Percentiles rank a stretch among this genome's conserved stretches.
Conservation (phyloP, 176 grass and related monocot species). For the Tillandsia fasciculata region DNA sequence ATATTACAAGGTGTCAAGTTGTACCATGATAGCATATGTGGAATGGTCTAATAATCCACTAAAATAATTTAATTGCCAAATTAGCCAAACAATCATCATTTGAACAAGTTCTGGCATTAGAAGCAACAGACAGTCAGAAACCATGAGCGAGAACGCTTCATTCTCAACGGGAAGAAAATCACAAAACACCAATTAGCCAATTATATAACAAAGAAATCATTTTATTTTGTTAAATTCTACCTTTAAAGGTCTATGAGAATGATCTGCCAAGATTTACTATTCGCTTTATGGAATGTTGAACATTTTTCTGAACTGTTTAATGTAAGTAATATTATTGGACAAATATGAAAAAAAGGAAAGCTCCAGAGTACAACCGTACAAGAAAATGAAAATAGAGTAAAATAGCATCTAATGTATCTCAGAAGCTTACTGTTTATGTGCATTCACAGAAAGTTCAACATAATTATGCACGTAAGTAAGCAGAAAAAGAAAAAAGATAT, state of each 20-base stretch:
- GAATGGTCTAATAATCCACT: too few species aligned
- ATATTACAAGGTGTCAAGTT: too few species aligned
- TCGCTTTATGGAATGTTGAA: too few species aligned
- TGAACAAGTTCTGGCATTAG: too few species aligned
- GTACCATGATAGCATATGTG: too few species aligned
- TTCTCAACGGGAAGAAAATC: too few species aligned
- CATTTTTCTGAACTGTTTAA: too few species aligned
- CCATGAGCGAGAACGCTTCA: background rate
- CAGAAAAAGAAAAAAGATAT: background rate
- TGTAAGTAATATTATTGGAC: too few species aligned
- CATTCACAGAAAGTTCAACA: background rate
- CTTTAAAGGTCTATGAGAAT: background rate
- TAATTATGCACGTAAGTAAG: background rate
- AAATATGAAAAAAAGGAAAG: too few species aligned
- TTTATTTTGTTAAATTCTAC: background rate
- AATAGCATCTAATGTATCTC: background rate
- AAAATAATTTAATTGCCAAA: too few species aligned
- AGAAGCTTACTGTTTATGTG: background rate
- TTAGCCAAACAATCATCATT: too few species aligned
- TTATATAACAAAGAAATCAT: background rate
- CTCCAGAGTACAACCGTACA: background rate
- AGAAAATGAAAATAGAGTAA: background rate
- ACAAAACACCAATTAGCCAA: background rate
- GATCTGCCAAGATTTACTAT: background rate
- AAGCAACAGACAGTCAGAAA: background rate